These are phyloP conservation scores for Microcyclosporella mali DNA, from an alignment of 2,329 filamentous ascomycete genomes.

Conservation along the genomic window DNA sequence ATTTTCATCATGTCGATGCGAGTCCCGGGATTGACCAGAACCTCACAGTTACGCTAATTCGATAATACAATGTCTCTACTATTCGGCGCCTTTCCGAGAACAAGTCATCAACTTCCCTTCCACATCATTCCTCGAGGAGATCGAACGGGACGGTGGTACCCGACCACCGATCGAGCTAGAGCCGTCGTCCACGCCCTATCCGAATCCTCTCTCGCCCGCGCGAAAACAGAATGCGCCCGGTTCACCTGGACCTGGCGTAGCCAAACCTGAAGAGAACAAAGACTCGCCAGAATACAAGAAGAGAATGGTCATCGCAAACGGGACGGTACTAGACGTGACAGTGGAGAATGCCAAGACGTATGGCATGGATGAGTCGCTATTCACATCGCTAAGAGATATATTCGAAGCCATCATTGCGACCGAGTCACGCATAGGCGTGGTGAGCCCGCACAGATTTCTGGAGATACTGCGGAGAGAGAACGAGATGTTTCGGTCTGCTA, in stretches of 20 bases:
- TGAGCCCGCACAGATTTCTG: conserved; percentile 86
- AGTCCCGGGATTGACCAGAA: conserved; percentile 8
- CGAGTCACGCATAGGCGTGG: conserved; percentile 74
- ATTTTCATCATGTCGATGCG: background rate
- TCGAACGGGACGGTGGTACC: conserved; percentile 45
- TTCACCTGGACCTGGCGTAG: conserved; percentile 48
- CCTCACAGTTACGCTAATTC: conserved; percentile 86
- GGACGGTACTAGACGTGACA: conserved; percentile 78
- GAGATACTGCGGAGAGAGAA: conserved; percentile 92
- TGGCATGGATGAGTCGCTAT: conserved; percentile 90
- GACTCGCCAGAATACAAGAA: conserved; percentile 98
- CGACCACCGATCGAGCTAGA: conserved; percentile 28
- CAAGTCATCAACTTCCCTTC: conserved; percentile 87
- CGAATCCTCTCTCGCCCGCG: conserved; percentile 29
- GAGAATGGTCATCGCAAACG: conserved; percentile 82
- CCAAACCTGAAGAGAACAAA: conserved; percentile 81
- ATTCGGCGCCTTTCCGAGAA: conserved; percentile 88
- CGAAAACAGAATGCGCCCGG: conserved; percentile 48
- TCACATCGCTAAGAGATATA: conserved; percentile 91
- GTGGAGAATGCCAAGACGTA: conserved; percentile 74
- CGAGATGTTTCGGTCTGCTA: conserved; percentile 92
- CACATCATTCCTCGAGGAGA: conserved; percentile 61
- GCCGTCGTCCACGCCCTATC: conserved; percentile 34
- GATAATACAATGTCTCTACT: conserved; percentile 94
- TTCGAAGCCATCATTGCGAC: conserved; percentile 85